Conservation (phyloP, 495 filamentous ascomycete genomes). For the Neurospora sp. region DNA sequence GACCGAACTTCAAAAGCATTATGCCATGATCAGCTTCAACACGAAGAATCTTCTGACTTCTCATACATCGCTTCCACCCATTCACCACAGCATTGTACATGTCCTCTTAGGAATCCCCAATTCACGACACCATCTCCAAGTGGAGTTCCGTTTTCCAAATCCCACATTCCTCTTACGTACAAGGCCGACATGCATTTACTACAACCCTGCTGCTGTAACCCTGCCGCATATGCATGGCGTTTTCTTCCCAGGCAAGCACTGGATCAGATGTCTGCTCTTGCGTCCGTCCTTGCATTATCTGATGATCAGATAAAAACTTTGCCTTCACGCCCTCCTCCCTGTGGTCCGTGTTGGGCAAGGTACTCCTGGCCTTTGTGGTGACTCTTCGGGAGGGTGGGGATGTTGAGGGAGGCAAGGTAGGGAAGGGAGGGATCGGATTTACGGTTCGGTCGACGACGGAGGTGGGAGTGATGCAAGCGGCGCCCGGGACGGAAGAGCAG, state of each 20-base stretch:
- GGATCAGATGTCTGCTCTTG: neutral
- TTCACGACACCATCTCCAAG: neutral
- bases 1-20: too few relatives aligned
- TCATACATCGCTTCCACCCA: neutral
- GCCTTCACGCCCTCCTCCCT: too few relatives aligned
- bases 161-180: slow-evolving; percentile 1
- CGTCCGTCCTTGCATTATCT: slow-evolving; percentile 9
- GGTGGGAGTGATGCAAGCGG: neutral
- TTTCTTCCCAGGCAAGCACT: too few relatives aligned
- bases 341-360: neutral
- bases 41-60: too few relatives aligned
- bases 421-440: neutral
- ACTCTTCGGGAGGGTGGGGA: neutral
- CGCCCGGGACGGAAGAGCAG: too few relatives aligned
- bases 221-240: neutral
- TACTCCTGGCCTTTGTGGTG: neutral
- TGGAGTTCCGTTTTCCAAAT: neutral
- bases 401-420: neutral
- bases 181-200: neutral
- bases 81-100: too few relatives aligned
- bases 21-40: too few relatives aligned
- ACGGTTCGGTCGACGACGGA: neutral
- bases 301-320: slow-evolving; percentile 16
- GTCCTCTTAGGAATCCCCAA: too few relatives aligned
- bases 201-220: neutral